phyloP scores from a whole-genome alignment of 495 filamentous ascomycete species.

The Pseudomonodictys pantanalensis region DNA sequence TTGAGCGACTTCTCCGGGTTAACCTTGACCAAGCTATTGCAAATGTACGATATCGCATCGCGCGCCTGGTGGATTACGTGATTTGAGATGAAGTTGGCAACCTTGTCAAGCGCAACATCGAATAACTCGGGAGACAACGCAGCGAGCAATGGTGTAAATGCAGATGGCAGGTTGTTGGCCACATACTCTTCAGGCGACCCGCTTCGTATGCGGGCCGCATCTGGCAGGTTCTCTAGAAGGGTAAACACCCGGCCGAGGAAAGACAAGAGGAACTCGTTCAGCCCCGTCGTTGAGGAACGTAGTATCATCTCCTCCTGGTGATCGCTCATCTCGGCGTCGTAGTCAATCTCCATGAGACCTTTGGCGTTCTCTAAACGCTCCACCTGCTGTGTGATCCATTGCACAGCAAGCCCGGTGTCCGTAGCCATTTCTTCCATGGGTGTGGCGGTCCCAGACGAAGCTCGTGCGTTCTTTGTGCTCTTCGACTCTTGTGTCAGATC shows the following conservation, averaged over 20 bases:
- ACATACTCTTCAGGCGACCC: constrained; percentile 95
- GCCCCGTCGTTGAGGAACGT: constrained; percentile 91
- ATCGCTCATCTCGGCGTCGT: constrained; percentile 75
- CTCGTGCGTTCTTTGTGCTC: not conserved
- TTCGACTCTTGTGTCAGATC: constrained; percentile 62
- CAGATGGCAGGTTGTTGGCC: constrained; percentile 90
- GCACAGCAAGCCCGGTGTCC: constrained; percentile 62
- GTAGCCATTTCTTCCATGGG: constrained; percentile 55
- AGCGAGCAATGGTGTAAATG: constrained; percentile 85
- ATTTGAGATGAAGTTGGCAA: constrained; percentile 85
- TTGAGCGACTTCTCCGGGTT: constrained; percentile 89
- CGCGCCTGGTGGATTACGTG: constrained; percentile 97
- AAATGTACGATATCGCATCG: constrained; percentile 98
- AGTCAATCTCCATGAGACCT: constrained; percentile 77
- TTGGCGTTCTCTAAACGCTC: constrained; percentile 89
- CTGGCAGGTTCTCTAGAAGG: constrained; percentile 89
- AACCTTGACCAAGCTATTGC: constrained; percentile 91
- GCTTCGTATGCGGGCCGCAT: constrained; percentile 78
- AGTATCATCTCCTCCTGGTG: constrained; percentile 85
- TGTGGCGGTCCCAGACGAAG: constrained; percentile 34
- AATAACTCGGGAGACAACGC: constrained; percentile 91
- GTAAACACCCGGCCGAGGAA: constrained; percentile 94
- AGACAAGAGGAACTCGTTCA: constrained; percentile 85
- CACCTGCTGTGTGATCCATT: constrained; percentile 93
- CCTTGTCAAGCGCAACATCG: constrained; percentile 85